Evolutionary conservation across 495 filamentous ascomycete species (phyloP).

Genomic region (Echria macrotheca): DNA sequence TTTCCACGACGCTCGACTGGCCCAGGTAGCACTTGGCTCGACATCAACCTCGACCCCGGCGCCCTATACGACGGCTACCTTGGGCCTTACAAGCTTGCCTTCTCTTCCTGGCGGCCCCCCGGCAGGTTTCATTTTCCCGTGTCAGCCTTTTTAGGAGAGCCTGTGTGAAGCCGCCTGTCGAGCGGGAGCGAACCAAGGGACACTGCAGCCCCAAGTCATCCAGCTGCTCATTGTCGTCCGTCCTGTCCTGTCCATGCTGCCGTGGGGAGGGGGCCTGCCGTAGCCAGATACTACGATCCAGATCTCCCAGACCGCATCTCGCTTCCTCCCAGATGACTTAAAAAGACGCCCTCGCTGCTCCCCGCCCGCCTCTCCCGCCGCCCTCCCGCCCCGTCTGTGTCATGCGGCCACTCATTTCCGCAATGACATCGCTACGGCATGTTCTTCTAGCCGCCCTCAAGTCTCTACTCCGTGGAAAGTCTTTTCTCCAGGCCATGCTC

Average conservation of each 20-base stretch:
- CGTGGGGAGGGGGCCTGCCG: too few relatives aligned
- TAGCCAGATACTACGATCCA: too few relatives aligned
- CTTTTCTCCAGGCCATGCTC: constrained; percentile 46
- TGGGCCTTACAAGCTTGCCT: constrained; percentile 4
- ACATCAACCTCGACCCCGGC: too few relatives aligned
- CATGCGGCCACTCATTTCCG: constrained; percentile 41
- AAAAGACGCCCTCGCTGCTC: constrained; percentile 8
- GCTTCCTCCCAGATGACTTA: constrained; percentile 24
- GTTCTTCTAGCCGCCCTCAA: constrained; percentile 38
- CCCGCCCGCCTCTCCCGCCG: constrained; percentile 6
- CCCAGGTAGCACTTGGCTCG: too few relatives aligned
- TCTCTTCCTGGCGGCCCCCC: constrained; percentile 1
- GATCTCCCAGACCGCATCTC: too few relatives aligned
- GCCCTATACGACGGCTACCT: constrained; percentile 21
- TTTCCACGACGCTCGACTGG: neutral
- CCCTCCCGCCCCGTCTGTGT: constrained; percentile 29
- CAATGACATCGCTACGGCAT: constrained; percentile 43
- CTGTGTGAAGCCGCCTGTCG: constrained; percentile 11
- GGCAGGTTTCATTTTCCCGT: constrained; percentile 30
- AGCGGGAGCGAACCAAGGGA: neutral
- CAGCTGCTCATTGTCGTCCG: too few relatives aligned
- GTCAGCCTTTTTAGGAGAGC: constrained; percentile 19
- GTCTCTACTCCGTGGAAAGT: constrained; percentile 47
- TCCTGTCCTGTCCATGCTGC: neutral
- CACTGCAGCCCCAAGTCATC: too few relatives aligned